Evolutionary conservation across 495 filamentous ascomycete species (phyloP), one percentile per base, ranked within the genome.

Genomic region (Neurospora sp.): DNA sequence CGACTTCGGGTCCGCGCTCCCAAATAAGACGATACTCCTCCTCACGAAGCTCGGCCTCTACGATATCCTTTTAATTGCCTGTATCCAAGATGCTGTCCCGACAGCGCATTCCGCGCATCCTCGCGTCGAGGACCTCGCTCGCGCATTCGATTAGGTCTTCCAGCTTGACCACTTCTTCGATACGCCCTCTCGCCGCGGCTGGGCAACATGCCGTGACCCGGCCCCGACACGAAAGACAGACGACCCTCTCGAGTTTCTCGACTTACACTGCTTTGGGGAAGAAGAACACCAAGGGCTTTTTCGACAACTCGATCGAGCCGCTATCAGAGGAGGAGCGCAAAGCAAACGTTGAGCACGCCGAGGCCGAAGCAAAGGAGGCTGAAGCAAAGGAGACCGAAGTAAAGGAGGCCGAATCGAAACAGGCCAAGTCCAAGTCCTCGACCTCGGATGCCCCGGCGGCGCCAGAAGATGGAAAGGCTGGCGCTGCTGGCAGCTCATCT

Each of bases 321-420:
- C 69, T 84, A 9, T 79, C 82, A 0, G 83, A 85, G 20, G 82
- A 87, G 70, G 85, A 89, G 72, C 80, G 84, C 40, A 82, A 86
- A 71, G 82, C 82, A 69, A 82, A 81, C 39, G 69, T 76, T 6
- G 85, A 88, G 70, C 79, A 82, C 11, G 70, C 75, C n/a, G 82
- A 83, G 71, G 79, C 83, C 18, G 83, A 86, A 38, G 81, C 81
- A 69, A 77, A 78, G 61, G 77, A 81, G 37, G 77, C 75, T 5
- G 44, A 71, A 39, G 77, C 76, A 69, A 81, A 82, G 44, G 80
- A 76, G 70, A 68, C 69, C 71, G 83, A 86, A 38, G 80, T 80
- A 69, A 77, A 78, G 61, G 77, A 81, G 37, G 77, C 75, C 7
- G 70, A 71, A 39, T 77, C 77, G 70, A 81, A 82, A 48, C 80